Evolutionary conservation across 202 grass and related monocot genomes (phyloP).

Genomic region (Eragrostis tef): DNA sequence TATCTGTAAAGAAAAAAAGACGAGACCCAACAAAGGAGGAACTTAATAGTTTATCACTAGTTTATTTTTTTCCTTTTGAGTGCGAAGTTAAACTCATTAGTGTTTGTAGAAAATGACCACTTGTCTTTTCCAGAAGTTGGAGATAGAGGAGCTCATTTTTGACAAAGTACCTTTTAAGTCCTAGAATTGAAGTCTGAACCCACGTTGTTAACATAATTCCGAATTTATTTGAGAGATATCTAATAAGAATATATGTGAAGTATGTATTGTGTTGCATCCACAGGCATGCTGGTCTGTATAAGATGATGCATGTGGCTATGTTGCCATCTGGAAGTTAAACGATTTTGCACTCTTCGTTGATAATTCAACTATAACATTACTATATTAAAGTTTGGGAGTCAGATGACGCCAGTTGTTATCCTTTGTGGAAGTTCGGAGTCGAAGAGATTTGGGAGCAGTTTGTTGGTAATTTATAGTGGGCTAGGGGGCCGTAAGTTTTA

Average conservation of each 20-base stretch:
- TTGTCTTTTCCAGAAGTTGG: background rate
- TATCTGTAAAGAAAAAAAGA: background rate
- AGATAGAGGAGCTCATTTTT: background rate
- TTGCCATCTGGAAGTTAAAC: background rate
- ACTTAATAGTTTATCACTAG: no score
- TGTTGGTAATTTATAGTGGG: background rate
- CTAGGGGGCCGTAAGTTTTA: background rate
- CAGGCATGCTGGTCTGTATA: background rate
- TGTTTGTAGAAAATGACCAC: background rate
- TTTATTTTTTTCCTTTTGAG: no score
- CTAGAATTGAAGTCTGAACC: no score
- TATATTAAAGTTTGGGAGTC: no score
- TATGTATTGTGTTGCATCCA: background rate
- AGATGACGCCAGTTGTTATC: no score
- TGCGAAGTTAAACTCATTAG: no score
- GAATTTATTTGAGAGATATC: no score
- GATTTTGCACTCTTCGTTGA: background rate
- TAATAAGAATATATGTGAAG: no score
- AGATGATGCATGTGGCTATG: background rate
- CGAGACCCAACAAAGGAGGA: no score
- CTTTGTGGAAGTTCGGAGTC: background rate
- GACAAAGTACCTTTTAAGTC: no score
- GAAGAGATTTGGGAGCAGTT: background rate
- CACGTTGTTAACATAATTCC: no score
- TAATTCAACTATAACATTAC: no score